Evolutionary conservation across 345 rosid species (phyloP).

Genomic region (Syzygium aromaticum): DNA sequence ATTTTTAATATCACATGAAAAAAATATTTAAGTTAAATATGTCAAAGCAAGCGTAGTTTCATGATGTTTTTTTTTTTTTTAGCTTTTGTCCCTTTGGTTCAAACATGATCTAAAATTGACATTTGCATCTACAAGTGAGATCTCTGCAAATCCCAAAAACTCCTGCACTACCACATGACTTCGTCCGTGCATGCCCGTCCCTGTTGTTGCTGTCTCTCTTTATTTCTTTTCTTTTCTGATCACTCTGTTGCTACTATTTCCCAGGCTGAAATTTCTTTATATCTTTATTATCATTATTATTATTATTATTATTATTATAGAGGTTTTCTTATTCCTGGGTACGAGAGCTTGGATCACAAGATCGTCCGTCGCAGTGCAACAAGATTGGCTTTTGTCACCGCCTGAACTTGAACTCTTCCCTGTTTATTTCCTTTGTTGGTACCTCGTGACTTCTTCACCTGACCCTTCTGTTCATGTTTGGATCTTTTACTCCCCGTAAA

Average conservation of each 20-base stretch:
- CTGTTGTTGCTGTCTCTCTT: neutral
- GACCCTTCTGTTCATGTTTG: neutral
- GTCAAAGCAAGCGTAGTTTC: too few species aligned
- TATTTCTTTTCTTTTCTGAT: neutral
- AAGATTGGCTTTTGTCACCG: neutral
- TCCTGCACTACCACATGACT: neutral
- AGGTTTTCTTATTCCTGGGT: neutral
- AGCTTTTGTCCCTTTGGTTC: neutral
- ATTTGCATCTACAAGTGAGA: neutral
- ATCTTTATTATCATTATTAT: too few species aligned
- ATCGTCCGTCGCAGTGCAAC: neutral
- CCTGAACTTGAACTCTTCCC: neutral
- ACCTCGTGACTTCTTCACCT: neutral
- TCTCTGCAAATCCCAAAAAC: neutral
- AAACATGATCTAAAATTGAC: neutral
- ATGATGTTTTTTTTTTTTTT: too few species aligned
- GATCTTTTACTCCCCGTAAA: neutral
- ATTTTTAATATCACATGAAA: too few species aligned
- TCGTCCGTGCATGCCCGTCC: neutral
- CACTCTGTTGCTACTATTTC: neutral
- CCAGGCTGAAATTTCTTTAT: neutral
- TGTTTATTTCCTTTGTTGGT: neutral
- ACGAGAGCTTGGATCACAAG: neutral
- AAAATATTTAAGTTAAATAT: too few species aligned
- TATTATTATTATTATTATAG: neutral